Evolutionary conservation across 108 stramenopile species (phyloP), one percentile per base, ranked within the genome.

Genomic region (Nitzschia putrida): DNA sequence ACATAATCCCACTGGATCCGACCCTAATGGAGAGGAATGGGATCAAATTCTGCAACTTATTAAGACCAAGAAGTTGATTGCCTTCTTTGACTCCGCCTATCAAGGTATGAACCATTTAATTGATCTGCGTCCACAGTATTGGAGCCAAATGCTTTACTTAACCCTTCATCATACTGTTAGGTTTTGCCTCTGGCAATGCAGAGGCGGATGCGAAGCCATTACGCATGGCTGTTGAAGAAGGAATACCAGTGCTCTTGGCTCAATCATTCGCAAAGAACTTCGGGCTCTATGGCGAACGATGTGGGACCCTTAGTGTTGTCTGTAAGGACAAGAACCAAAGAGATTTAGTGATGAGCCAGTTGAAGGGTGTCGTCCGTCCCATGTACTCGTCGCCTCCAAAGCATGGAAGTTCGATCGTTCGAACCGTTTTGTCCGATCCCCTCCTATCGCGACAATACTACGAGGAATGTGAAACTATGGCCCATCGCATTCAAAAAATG

Each of bases 221-320:
- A 26, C 91, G 97, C n/a, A 68, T 69, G 57, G 97, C 97, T 61
- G 95, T 95, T 8, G 76, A 64, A 0, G 90, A 92, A 40, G 97
- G 96, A 8, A 89, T 97, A 61, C 86, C 88, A 51, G 70, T 99
- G 38, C 65, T 92, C 14, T 76, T 99, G 71, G 92, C 89, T 3
- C 99, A 99, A 79, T 95, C 93, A 26, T 99, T 96, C 79, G 95
- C 97, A 45, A 99, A 99, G 83, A 99, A 99, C 83, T 99, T 99
- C 77, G 99, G 99, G 7, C 81, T 99, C 52, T 99, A 99, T 71
- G 99, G 99, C 49, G 92, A 98, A 71, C 83, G 99, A 21, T 90
- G 94, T 53, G 99, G 99, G 8, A 90, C 96, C 12, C 78, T 99
- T 21, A 90, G 88, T 44, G 85, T 97, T 8, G 93, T 98, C 8